Base-by-base conservation (phyloP, 2,329 filamentous ascomycete genomes). In the Aspergillus tamarii region DNA sequence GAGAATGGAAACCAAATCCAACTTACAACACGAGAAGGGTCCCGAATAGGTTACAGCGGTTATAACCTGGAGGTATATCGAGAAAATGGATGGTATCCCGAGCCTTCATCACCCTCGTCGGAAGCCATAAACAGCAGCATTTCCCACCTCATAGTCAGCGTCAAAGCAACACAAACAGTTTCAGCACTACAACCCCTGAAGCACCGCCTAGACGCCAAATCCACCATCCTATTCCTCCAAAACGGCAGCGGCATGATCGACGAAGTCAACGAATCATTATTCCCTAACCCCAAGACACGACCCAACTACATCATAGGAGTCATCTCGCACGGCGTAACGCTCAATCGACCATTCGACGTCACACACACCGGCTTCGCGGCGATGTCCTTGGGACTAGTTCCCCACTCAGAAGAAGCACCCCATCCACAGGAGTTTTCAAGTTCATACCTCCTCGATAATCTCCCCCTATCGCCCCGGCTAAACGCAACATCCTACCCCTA, bases 191-290 rank as follows among this genome's bases (percentile, higher is more conserved):
- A 85, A 4, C 75, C 84, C 1, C 85, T 94, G 59, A 83, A 89
- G 6, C 82, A 85, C 63, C 84, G 90, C 3, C 78, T 93, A 7
- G 81, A 84, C 60, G 79, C 83, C 6, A 78, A 85, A 23, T 91
- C 89, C 1, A 89, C 90, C 0, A 84, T 95, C n/a, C 88, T 89
- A 67, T 85, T 94, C 64, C 76, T 94, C 60, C 89, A 91, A 63
- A 89, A 93, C 64, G 91, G 92, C 1, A 85, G 96, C 73, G 93
- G 93, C 1, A 82, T 92, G 8, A 83, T 92, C 21, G 92, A 96
- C 60, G 84, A 88, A 43, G 83, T 95, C 41, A 91, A 91, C 69
- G 77, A 82, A n/a, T 74, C 83, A 9, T 74, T 93, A 23, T 96
- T 96, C 68, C 83, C 85, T 0, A 84, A 92, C 64, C 81, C 84